Conservation (phyloP, 1,139 yeast species). For the Geotrichum phurueaensis region DNA sequence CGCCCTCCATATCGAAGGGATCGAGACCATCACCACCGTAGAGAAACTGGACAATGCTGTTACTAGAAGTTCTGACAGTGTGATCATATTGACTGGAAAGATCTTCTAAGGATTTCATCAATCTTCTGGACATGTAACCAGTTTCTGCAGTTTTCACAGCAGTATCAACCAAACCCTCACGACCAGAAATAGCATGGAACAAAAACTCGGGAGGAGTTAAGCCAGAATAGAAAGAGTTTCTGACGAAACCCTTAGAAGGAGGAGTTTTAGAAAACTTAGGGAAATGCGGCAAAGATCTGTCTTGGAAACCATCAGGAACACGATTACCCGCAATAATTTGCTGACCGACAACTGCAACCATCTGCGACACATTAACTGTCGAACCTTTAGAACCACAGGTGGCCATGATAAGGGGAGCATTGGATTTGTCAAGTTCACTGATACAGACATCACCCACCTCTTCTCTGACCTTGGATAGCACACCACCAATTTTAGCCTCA, state of each 20-base stretch:
- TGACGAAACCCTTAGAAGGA: slow-evolving; percentile 94
- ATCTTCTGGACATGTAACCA: slow-evolving; percentile 97
- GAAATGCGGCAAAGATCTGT: slow-evolving; percentile 95
- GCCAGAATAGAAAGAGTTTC: slow-evolving; percentile 93
- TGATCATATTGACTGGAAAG: slow-evolving; percentile 88
- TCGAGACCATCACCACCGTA: slow-evolving; percentile 99
- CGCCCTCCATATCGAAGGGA: slow-evolving; percentile 99
- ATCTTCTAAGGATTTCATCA: slow-evolving; percentile 97
- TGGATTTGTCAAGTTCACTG: slow-evolving; percentile 77
- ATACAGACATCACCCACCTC: slow-evolving; percentile 98
- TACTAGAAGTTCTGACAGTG: slow-evolving; percentile 90
- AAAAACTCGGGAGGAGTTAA: slow-evolving; percentile 93
- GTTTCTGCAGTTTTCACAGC: slow-evolving; percentile 99
- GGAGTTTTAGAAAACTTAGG: slow-evolving; percentile 94
- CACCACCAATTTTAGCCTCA: slow-evolving; percentile 95
- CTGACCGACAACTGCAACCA: slow-evolving; percentile 99
- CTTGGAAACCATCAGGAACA: slow-evolving; percentile 99
- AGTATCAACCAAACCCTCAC: slow-evolving; percentile 98
- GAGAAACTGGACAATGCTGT: slow-evolving; percentile 94
- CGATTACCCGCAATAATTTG: slow-evolving; percentile 98
- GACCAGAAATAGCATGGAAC: slow-evolving; percentile 98
- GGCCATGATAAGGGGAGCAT: slow-evolving; percentile 98
- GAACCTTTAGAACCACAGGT: slow-evolving; percentile 99
- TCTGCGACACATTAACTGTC: slow-evolving; percentile 93
- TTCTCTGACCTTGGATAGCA: slow-evolving; percentile 93